A percentile compares a stretch with the other conserved stretches of the same genome.
Conservation (phyloP, 1,139 yeast species). For the Blastobotrys raffinosifermentans region DNA sequence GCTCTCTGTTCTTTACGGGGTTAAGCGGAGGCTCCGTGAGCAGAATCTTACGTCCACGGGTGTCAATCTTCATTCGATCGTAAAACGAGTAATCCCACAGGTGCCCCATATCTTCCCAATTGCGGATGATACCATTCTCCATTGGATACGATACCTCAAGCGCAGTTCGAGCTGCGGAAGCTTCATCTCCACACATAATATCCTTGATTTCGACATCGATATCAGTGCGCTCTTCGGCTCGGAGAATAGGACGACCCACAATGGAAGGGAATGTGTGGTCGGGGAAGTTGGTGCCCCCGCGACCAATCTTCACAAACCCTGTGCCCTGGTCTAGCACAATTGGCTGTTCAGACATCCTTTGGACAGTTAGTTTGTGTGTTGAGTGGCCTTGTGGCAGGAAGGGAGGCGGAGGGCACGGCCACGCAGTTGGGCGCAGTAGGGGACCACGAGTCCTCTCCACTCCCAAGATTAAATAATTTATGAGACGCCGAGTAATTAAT, state of each 20-base stretch:
- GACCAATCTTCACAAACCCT: slow-evolving; percentile 82
- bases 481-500: neutral
- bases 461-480: too few relatives aligned
- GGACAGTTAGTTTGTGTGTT: slow-evolving; percentile 1
- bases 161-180: slow-evolving; percentile 82
- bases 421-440: slow-evolving; percentile 4
- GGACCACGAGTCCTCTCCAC: too few relatives aligned
- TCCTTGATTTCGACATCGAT: slow-evolving; percentile 48
- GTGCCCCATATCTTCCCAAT: slow-evolving; percentile 99
- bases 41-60: slow-evolving; percentile 72
- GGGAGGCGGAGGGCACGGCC: neutral
- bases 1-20: slow-evolving; percentile 98
- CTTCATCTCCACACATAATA: slow-evolving; percentile 97
- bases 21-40: slow-evolving; percentile 97
- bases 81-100: slow-evolving; percentile 97
- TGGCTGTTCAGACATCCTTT: slow-evolving; percentile 40
- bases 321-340: slow-evolving; percentile 97
- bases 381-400: slow-evolving; percentile 3
- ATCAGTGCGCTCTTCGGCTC: slow-evolving; percentile 84
- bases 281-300: slow-evolving; percentile 96
- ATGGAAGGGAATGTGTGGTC: slow-evolving; percentile 98
- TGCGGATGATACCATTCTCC: slow-evolving; percentile 96
- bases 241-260: slow-evolving; percentile 93
- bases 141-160: slow-evolving; percentile 92
- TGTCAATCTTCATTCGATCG: slow-evolving; percentile 76